Evolutionary conservation across 1,284 basidiomycete species (phyloP).

Genomic region (Lignosus rhinocerotis): DNA sequence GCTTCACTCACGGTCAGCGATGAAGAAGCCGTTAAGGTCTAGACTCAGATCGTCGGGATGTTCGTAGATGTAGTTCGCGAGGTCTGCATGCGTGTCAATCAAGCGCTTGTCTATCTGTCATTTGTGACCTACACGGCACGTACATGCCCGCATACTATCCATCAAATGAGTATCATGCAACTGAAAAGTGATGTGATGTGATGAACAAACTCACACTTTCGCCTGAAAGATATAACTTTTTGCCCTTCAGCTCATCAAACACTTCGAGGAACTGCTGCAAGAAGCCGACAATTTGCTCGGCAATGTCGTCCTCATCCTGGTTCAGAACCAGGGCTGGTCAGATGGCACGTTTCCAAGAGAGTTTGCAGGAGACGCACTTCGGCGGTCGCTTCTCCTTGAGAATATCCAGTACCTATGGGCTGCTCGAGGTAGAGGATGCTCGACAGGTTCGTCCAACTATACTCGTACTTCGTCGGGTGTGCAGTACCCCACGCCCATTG

Average conservation of each 20-base stretch:
- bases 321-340: not conserved
- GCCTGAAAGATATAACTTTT: slow-evolving; percentile 67
- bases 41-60: slow-evolving; percentile 54
- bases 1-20: slow-evolving; percentile 59
- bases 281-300: slow-evolving; percentile 65
- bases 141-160: slow-evolving; percentile 61
- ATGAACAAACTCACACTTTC: slow-evolving; percentile 60
- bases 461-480: slow-evolving; percentile 64
- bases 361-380: slow-evolving; percentile 36
- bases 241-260: slow-evolving; percentile 67
- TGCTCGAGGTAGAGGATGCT: slow-evolving; percentile 82
- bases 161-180: not conserved
- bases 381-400: slow-evolving; percentile 70
- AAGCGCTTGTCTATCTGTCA: not conserved
- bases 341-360: not conserved
- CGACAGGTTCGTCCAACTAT: slow-evolving; percentile 81
- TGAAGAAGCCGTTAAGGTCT: slow-evolving; percentile 69
- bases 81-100: slow-evolving; percentile 44
- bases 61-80: slow-evolving; percentile 71
- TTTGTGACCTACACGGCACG: slow-evolving; percentile 47
- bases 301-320: slow-evolving; percentile 67
- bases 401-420: slow-evolving; percentile 82
- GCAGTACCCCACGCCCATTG: slow-evolving; percentile 68
- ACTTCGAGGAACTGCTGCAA: slow-evolving; percentile 74
- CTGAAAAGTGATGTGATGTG: not conserved